Percentiles rank a stretch among this genome's conserved stretches.
These are phyloP conservation scores for Metschnikowia baotianmanensis DNA, from an alignment of 805 yeast species.

Conservation along the genomic window DNA sequence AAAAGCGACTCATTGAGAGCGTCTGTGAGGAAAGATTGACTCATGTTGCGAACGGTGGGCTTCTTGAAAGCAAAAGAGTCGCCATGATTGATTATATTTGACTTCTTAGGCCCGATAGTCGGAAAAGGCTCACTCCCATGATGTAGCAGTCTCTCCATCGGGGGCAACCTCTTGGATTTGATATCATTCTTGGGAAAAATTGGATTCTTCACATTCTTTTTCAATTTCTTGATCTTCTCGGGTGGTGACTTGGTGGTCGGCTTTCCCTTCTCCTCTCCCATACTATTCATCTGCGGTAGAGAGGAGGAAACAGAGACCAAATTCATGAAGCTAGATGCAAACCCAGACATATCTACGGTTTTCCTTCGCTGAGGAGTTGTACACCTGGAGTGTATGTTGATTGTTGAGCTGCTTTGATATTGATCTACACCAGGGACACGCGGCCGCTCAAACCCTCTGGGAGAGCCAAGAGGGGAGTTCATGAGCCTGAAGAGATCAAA, in stretches of 20 bases:
- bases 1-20: conserved; percentile 17
- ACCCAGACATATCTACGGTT: conserved; percentile 23
- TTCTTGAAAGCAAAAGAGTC: conserved; percentile 35
- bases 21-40: conserved; percentile 27
- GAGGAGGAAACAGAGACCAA: conserved; percentile 20
- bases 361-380: conserved; percentile 11
- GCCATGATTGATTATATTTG: conserved; percentile 44
- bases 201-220: conserved; percentile 18
- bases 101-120: conserved; percentile 36
- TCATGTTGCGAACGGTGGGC: conserved; percentile 39
- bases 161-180: conserved; percentile 33
- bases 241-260: conserved; percentile 15
- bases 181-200: conserved; percentile 30
- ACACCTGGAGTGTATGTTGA: neutral
- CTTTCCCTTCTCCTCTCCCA: neutral
- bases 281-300: conserved; percentile 2
- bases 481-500: conserved; percentile 23
- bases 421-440: neutral
- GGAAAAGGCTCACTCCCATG: conserved; percentile 33
- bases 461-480: conserved; percentile 21
- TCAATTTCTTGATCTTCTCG: conserved; percentile 16
- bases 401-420: neutral
- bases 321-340: conserved; percentile 29
- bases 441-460: conserved; percentile 11
- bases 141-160: conserved; percentile 16